A percentile compares a stretch with the other conserved stretches of the same genome.
phyloP scores from a whole-genome alignment of 1,284 basidiomycete species.

The Ceratobasidium sp. region DNA sequence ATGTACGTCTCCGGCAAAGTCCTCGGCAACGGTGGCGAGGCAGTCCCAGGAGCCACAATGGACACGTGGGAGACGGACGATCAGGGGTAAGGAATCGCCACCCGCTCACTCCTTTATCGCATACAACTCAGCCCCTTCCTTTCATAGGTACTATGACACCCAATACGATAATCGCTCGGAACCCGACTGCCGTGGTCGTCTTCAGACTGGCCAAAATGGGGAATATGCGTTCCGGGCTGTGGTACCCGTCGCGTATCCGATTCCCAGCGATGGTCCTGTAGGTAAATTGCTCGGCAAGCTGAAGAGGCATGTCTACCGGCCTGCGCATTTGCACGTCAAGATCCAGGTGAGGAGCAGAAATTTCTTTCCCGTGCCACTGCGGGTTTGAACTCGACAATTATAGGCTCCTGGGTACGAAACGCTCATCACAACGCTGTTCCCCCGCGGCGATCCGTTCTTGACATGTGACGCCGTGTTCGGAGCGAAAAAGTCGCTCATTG shows the following conservation, averaged over 20 bases:
- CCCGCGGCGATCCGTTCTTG: conserved; percentile 71
- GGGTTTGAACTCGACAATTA: no score
- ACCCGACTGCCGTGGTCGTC: conserved; percentile 80
- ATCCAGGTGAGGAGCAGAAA: conserved; percentile 59
- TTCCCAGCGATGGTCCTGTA: conserved; percentile 82
- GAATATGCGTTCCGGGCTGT: conserved; percentile 76
- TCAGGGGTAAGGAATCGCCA: conserved; percentile 44
- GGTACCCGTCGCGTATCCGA: conserved; percentile 80
- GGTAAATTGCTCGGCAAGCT: conserved; percentile 66
- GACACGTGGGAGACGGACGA: conserved; percentile 91
- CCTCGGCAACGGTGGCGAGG: conserved; percentile 68
- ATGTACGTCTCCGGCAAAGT: conserved; percentile 81
- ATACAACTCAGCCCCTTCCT: conserved; percentile 12
- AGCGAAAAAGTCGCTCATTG: conserved; percentile 68
- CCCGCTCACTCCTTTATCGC: not conserved
- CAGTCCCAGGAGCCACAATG: conserved; percentile 69
- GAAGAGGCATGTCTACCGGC: conserved; percentile 77
- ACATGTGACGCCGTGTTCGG: conserved; percentile 80
- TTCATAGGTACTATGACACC: conserved; percentile 64
- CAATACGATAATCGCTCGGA: conserved; percentile 67
- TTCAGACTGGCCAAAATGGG: conserved; percentile 69
- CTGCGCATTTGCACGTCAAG: conserved; percentile 80
- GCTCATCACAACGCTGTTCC: conserved; percentile 77
- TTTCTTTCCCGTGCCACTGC: no score
- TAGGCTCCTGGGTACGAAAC: conserved; percentile 71